phyloP scores from a whole-genome alignment of 202 grass and related monocot species.

The Hordeum pubiflorum region DNA sequence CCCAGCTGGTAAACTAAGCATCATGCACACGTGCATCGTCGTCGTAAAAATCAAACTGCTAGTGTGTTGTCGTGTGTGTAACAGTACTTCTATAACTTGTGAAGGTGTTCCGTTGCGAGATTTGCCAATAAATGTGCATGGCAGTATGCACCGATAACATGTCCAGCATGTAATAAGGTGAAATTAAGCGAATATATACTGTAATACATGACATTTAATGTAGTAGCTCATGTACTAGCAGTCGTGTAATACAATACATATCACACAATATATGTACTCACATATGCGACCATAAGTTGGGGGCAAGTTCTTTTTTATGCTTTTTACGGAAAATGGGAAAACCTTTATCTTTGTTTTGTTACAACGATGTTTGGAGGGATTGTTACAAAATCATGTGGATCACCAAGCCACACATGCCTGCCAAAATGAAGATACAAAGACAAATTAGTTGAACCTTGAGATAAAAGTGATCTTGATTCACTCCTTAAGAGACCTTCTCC shows the following conservation, averaged over 20 bases:
- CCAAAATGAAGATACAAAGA: no score
- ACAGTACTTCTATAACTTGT: not conserved
- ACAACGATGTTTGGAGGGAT: no score
- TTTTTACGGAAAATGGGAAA: no score
- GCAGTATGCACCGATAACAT: not conserved
- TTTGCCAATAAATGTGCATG: conserved; percentile 3
- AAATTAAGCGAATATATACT: not conserved
- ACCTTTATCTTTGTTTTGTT: no score
- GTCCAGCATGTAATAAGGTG: not conserved
- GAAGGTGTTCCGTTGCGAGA: not conserved
- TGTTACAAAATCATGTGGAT: no score
- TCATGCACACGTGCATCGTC: not conserved
- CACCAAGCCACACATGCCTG: no score
- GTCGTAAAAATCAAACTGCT: not conserved
- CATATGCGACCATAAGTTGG: no score
- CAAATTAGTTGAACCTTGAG: no score
- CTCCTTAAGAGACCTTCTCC: no score
- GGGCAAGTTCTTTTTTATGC: no score
- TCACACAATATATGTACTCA: not conserved
- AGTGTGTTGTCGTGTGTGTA: not conserved
- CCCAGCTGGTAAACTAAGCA: not conserved
- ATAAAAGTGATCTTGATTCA: no score
- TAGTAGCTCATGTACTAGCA: not conserved
- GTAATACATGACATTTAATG: not conserved
- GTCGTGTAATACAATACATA: not conserved